phyloP scores from a whole-genome alignment of 257 asterid species.

The Salvia splendens region DNA sequence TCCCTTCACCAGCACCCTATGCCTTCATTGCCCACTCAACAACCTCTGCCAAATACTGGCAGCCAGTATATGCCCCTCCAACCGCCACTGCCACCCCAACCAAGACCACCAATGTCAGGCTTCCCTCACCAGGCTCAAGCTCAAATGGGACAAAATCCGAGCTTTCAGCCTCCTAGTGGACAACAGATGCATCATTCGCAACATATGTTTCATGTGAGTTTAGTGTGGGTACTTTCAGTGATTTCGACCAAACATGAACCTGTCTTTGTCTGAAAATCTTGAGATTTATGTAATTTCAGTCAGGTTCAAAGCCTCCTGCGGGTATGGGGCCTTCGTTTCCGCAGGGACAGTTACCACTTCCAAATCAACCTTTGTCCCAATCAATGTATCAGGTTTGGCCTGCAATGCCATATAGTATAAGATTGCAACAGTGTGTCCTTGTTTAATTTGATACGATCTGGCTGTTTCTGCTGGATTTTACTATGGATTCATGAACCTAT shows the following conservation, averaged over 20 bases:
- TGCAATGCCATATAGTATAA: slow-evolving; percentile 6
- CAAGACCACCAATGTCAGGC: slow-evolving; percentile 56
- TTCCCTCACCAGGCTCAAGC: slow-evolving; percentile 73
- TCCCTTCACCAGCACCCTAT: slow-evolving; percentile 61
- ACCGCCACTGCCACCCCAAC: slow-evolving; percentile 67
- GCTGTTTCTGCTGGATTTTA: neutral
- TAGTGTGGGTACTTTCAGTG: slow-evolving; percentile 4
- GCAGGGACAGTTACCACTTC: slow-evolving; percentile 72
- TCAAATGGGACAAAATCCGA: slow-evolving; percentile 67
- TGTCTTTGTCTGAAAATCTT: slow-evolving; percentile 11
- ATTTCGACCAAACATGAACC: neutral
- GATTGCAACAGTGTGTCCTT: slow-evolving; percentile 10
- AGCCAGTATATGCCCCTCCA: slow-evolving; percentile 62
- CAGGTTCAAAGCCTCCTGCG: slow-evolving; percentile 62
- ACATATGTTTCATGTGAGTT: slow-evolving; percentile 79
- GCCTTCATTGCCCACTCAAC: slow-evolving; percentile 60
- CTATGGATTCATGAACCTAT: slow-evolving; percentile 13
- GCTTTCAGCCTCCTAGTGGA: slow-evolving; percentile 73
- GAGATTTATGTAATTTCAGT: slow-evolving; percentile 47
- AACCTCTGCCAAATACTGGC: slow-evolving; percentile 57
- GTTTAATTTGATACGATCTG: slow-evolving; percentile 22
- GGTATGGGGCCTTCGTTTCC: slow-evolving; percentile 72
- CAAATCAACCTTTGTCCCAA: slow-evolving; percentile 61
- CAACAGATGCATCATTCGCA: slow-evolving; percentile 81
- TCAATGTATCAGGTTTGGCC: slow-evolving; percentile 71